phyloP scores from a whole-genome alignment of 176 grass and related monocot species.

The Carex parvula region DNA sequence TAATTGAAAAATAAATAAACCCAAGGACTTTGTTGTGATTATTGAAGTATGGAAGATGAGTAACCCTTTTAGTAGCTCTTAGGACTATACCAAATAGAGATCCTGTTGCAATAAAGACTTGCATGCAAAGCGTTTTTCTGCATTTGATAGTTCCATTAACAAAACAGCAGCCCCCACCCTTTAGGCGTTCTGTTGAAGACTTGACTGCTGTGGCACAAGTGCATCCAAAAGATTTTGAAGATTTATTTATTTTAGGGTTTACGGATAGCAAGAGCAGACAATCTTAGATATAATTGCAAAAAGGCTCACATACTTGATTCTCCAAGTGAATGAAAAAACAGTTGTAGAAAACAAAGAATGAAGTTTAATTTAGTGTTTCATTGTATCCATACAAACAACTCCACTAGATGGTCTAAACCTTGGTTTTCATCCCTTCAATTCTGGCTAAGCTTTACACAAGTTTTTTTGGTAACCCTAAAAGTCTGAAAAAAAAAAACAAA shows the following conservation, averaged over 20 bases:
- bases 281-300: neutral
- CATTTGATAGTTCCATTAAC: conserved; percentile 7
- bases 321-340: neutral
- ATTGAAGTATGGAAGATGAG: neutral
- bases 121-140: conserved; percentile 8
- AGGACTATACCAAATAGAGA: neutral
- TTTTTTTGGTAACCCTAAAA: neutral
- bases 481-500: neutral
- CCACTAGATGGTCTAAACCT: neutral
- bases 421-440: neutral
- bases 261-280: neutral
- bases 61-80: neutral
- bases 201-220: neutral
- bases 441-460: neutral
- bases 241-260: neutral
- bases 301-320: neutral
- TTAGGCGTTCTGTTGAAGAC: conserved; percentile 10
- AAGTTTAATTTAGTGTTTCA: conserved; percentile 1
- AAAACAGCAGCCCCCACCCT: neutral
- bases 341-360: neutral
- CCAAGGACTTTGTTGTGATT: neutral
- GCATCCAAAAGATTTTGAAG: conserved; percentile 15
- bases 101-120: neutral
- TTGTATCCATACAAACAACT: neutral
- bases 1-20: neutral